These are phyloP conservation scores for Tephrocybe sp. DNA, from an alignment of 768 basidiomycete genomes.

Conservation along the genomic window DNA sequence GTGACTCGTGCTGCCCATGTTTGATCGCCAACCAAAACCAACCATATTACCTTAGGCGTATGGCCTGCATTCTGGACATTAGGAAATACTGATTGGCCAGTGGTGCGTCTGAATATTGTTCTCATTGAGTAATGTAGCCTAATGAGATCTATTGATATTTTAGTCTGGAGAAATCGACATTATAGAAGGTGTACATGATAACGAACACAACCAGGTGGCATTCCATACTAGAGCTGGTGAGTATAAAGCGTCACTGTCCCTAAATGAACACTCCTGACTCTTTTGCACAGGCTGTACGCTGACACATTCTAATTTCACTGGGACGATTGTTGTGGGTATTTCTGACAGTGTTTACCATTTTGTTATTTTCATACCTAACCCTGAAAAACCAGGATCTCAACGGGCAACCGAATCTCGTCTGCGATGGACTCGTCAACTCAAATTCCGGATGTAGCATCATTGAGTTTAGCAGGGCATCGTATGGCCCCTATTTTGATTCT, in stretches of 20 bases:
- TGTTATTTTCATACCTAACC: background rate
- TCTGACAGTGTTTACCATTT: background rate
- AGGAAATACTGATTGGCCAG: conserved; percentile 61
- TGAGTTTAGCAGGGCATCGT: conserved; percentile 81
- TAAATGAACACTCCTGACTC: conserved; percentile 1
- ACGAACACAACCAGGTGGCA: conserved; percentile 80
- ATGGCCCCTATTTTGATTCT: conserved; percentile 78
- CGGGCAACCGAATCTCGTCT: conserved; percentile 48
- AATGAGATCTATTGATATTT: conserved; percentile 12
- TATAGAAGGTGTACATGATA: conserved; percentile 83
- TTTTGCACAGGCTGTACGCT: conserved; percentile 51
- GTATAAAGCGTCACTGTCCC: conserved; percentile 9
- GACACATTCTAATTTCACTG: conserved; percentile 56
- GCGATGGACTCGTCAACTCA: conserved; percentile 46
- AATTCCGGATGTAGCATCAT: conserved; percentile 78
- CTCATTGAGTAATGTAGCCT: background rate
- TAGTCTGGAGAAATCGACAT: conserved; percentile 82
- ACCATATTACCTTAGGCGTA: conserved; percentile 40
- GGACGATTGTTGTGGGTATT: conserved; percentile 54
- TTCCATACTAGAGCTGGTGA: conserved; percentile 71
- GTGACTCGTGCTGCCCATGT: conserved; percentile 15
- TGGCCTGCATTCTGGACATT: conserved; percentile 87
- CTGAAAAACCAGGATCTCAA: conserved; percentile 36
- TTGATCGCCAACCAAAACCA: background rate
- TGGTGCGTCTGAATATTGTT: conserved; percentile 35